These are phyloP conservation scores for Prototheca cutis DNA, from an alignment of 163 green algal genomes.

Conservation along the genomic window DNA sequence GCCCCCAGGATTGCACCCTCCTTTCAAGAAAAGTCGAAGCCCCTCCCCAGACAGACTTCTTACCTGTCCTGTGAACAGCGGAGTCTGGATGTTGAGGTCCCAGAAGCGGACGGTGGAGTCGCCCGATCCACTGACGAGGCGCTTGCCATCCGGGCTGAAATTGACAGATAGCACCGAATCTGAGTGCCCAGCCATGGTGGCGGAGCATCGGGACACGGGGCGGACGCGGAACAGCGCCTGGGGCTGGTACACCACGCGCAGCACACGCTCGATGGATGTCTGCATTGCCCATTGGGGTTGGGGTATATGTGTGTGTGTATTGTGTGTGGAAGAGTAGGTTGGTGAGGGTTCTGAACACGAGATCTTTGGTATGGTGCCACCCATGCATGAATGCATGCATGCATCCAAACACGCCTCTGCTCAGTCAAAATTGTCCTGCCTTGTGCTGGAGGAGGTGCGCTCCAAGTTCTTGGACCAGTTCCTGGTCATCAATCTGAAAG, in stretches of 20 bases:
- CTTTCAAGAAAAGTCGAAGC: too few species aligned
- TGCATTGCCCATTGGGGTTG: too few species aligned
- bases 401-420: too few species aligned
- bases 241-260: conserved; percentile 70
- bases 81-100: conserved; percentile 82
- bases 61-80: conserved; percentile 55
- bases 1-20: too few species aligned
- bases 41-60: background rate
- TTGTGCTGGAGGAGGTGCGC: conserved; percentile 55
- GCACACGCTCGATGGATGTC: conserved; percentile 74
- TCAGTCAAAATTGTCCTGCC: conserved; percentile 13
- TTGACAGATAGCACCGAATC: conserved; percentile 80
- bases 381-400: too few species aligned
- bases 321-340: too few species aligned
- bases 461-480: conserved; percentile 59
- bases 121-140: conserved; percentile 9
- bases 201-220: conserved; percentile 79
- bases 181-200: conserved; percentile 81
- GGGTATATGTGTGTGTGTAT: too few species aligned
- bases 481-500: conserved; percentile 80
- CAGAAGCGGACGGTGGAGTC: conserved; percentile 12
- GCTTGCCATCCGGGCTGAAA: conserved; percentile 80
- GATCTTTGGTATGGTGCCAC: too few species aligned
- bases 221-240: conserved; percentile 89
- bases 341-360: too few species aligned